A percentile compares a stretch with the other conserved stretches of the same genome.
These are phyloP conservation scores for Epichloe aotearoae DNA, from an alignment of 2,329 filamentous ascomycete species.

Conservation along the genomic window DNA sequence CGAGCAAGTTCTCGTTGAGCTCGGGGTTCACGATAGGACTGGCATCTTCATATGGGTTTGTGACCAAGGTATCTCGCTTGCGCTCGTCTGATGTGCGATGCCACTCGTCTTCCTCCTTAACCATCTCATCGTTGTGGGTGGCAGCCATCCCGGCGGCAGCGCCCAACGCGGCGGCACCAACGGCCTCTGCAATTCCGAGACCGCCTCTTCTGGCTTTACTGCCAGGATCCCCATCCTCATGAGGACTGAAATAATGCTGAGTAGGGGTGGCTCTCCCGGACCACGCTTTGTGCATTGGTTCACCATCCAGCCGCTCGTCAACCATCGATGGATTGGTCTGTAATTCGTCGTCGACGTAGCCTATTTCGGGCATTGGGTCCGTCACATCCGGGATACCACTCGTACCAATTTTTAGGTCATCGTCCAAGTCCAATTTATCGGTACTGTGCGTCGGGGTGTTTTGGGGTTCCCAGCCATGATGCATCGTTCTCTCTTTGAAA, in stretches of 20 bases:
- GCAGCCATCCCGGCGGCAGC: slow-evolving; percentile 33
- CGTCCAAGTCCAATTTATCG: slow-evolving; percentile 41
- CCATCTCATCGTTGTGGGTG: slow-evolving; percentile 37
- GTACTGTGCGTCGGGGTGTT: slow-evolving; percentile 46
- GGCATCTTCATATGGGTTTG: slow-evolving; percentile 53
- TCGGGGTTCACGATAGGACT: slow-evolving; percentile 47
- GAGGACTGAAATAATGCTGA: slow-evolving; percentile 15
- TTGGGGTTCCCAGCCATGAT: slow-evolving; percentile 36
- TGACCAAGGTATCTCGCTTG: slow-evolving; percentile 53
- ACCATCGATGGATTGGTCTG: slow-evolving; percentile 78
- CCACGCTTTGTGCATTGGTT: slow-evolving; percentile 31
- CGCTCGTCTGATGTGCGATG: slow-evolving; percentile 47
- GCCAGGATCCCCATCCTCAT: slow-evolving; percentile 19
- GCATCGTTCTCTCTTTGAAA: slow-evolving; percentile 51
- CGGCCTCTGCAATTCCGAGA: slow-evolving; percentile 36
- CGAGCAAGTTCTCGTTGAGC: slow-evolving; percentile 36
- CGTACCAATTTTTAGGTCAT: slow-evolving; percentile 46
- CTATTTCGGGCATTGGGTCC: slow-evolving; percentile 66
- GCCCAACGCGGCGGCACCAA: slow-evolving; percentile 39
- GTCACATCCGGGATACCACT: slow-evolving; percentile 56
- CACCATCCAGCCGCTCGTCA: slow-evolving; percentile 54
- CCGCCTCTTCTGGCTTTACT: slow-evolving; percentile 14
- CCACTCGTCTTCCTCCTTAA: slow-evolving; percentile 51
- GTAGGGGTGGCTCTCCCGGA: slow-evolving; percentile 42
- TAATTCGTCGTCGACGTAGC: slow-evolving; percentile 53